Conservation (phyloP, 371 early-diverging fungal species). For the Mortierella sp. region DNA sequence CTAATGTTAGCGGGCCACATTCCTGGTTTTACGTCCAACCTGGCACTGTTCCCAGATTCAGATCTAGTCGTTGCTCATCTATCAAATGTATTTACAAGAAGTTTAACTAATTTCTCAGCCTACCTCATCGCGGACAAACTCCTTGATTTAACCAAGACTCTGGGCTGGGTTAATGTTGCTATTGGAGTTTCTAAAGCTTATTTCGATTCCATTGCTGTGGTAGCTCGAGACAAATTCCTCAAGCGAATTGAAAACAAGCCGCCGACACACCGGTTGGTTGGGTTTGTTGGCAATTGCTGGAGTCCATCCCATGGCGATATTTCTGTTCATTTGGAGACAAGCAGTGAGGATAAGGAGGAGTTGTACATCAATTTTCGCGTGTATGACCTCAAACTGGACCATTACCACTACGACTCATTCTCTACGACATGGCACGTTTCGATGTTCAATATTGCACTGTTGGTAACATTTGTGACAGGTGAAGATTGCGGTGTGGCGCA, state of each 20-base stretch:
- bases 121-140: constrained; percentile 30
- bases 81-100: constrained; percentile 10
- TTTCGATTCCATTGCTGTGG: neutral
- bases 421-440: too few relatives aligned
- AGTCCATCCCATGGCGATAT: constrained; percentile 13
- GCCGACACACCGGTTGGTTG: constrained; percentile 12
- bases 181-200: neutral
- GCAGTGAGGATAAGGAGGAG: neutral
- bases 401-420: constrained; percentile 24
- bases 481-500: too few relatives aligned
- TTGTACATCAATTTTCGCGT: constrained; percentile 3
- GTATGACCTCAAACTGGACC: constrained; percentile 17
- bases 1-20: constrained; percentile 12
- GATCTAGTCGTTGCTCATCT: constrained; percentile 23
- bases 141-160: constrained; percentile 13
- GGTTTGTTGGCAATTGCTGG: constrained; percentile 13
- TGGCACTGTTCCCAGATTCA: constrained; percentile 26
- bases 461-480: too few relatives aligned
- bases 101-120: constrained; percentile 3
- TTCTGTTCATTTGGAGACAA: constrained; percentile 1
- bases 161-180: constrained; percentile 17
- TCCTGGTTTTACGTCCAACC: constrained; percentile 15
- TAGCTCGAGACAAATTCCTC: constrained; percentile 10
- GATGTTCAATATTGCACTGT: too few relatives aligned
- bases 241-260: constrained; percentile 20